A percentile compares a stretch with the other conserved stretches of the same genome.
These are phyloP conservation scores for Balamuthia mandrillaris DNA, from an alignment of 208 protist genomes.

Conservation along the genomic window DNA sequence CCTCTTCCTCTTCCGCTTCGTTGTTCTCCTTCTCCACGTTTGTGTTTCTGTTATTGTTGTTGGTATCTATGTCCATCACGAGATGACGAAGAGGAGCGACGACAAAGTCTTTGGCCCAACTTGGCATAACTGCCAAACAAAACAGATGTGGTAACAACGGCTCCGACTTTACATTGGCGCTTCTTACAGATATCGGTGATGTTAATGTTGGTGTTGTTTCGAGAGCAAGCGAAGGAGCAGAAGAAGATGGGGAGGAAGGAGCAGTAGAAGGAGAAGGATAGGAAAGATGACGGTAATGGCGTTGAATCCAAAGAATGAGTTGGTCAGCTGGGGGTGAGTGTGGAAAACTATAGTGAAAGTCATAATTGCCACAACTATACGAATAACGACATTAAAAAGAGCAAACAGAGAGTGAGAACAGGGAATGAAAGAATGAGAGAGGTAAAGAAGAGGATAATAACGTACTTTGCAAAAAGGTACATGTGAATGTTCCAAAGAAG, in stretches of 20 bases:
- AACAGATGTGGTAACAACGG: conserved; percentile 10
- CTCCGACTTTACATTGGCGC: neutral
- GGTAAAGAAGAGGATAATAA: neutral
- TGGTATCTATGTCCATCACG: no score
- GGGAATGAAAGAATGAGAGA: neutral
- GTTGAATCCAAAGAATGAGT: no score
- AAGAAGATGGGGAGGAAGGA: no score
- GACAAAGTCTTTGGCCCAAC: neutral
- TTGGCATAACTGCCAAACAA: neutral
- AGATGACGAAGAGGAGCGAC: neutral
- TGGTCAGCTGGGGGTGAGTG: no score
- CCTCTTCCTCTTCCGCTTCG: no score
- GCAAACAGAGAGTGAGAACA: no score
- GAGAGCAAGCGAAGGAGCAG: neutral
- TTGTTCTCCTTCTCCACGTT: no score
- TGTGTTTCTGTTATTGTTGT: no score
- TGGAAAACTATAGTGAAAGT: neutral
- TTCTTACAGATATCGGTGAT: neutral
- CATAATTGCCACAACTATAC: neutral
- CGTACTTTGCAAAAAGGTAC: neutral
- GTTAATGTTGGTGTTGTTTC: neutral
- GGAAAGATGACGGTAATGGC: no score
- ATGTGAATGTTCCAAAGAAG: conserved; percentile 24
- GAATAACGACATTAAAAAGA: neutral
- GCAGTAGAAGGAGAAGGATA: no score